phyloP scores from a whole-genome alignment of 306 rosid species.

The Rosa chinensis region DNA sequence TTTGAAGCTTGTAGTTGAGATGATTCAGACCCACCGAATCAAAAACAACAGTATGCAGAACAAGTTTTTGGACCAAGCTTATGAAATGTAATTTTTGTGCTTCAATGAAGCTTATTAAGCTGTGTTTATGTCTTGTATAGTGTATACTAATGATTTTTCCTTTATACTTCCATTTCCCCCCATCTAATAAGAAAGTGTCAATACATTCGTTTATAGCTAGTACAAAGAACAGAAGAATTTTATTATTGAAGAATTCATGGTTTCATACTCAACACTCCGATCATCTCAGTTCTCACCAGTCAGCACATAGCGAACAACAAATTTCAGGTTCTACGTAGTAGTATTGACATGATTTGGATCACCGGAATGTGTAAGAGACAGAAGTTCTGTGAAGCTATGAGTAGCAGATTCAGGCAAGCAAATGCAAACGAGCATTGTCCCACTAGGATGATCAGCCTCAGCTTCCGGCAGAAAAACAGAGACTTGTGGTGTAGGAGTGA shows the following conservation, averaged over 20 bases:
- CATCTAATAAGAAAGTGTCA: background rate
- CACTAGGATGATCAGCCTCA: conserved; percentile 38
- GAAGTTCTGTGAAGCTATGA: conserved; percentile 44
- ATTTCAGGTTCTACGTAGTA: background rate
- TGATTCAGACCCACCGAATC: too few species aligned
- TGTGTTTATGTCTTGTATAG: too few species aligned
- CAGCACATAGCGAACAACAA: background rate
- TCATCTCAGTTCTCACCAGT: background rate
- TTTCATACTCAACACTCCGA: background rate
- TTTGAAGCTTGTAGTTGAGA: too few species aligned
- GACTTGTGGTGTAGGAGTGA: conserved; percentile 92
- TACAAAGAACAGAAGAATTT: background rate
- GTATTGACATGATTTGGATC: background rate
- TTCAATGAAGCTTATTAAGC: too few species aligned
- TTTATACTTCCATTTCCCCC: too few species aligned
- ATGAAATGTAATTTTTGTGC: too few species aligned
- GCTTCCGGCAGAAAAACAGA: conserved; percentile 85
- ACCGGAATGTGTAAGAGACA: conserved; percentile 32
- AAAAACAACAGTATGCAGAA: too few species aligned
- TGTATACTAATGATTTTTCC: too few species aligned
- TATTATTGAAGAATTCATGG: background rate
- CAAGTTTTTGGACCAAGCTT: too few species aligned
- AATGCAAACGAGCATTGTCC: conserved; percentile 72
- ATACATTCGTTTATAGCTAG: background rate
- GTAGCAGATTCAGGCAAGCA: conserved; percentile 79